These are phyloP conservation scores for Vigna hirtella DNA, from an alignment of 306 rosid genomes.

Conservation along the genomic window DNA sequence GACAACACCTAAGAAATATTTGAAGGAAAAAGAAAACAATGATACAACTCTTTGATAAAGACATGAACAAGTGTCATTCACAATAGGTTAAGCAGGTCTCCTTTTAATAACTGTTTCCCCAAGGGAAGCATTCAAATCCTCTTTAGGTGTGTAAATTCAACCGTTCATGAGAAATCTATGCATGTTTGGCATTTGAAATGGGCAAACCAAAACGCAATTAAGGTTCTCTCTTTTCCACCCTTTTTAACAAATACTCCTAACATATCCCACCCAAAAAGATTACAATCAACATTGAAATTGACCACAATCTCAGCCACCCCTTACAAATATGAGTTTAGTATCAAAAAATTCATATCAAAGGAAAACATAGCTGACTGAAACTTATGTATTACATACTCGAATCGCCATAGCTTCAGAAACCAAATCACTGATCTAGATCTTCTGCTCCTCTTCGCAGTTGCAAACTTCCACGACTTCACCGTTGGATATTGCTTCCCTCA, in stretches of 20 bases:
- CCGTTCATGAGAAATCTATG: slow-evolving; percentile 15
- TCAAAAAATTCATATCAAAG: slow-evolving; percentile 18
- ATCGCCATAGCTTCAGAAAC: slow-evolving; percentile 52
- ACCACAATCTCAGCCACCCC: slow-evolving; percentile 14
- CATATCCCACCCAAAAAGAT: not conserved
- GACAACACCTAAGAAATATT: not conserved
- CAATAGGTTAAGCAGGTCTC: not conserved
- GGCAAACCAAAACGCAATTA: slow-evolving; percentile 21
- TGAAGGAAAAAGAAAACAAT: not conserved
- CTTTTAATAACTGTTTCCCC: slow-evolving; percentile 23
- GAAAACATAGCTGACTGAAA: slow-evolving; percentile 35
- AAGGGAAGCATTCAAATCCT: slow-evolving; percentile 11
- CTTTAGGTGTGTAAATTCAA: slow-evolving; percentile 8
- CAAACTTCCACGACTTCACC: slow-evolving; percentile 16
- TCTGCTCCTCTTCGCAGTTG: slow-evolving; percentile 16
- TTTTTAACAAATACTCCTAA: not conserved
- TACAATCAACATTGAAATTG: not conserved
- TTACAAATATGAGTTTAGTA: slow-evolving; percentile 1
- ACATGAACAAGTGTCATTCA: slow-evolving; percentile 7
- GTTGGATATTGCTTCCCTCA: not conserved
- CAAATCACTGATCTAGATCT: slow-evolving; percentile 37
- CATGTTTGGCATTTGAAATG: slow-evolving; percentile 5
- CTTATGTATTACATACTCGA: slow-evolving; percentile 48
- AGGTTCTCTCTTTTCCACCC: slow-evolving; percentile 10
- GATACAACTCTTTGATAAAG: not conserved